Evolutionary conservation across 371 early-diverging fungal species (phyloP).

Genomic region (Furculomyces boomerangus): DNA sequence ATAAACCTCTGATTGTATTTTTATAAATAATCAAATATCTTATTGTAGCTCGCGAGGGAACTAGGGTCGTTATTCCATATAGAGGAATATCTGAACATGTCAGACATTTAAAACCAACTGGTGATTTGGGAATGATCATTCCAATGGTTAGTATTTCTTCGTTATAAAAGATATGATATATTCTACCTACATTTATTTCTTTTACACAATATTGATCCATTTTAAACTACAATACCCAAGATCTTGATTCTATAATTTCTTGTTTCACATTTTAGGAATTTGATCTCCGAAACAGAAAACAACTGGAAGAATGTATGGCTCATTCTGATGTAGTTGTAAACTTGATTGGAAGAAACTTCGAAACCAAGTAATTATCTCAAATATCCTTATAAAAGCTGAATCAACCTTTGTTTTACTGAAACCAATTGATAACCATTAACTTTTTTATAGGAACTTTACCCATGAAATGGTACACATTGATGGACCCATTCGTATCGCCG

Average conservation of each 20-base stretch:
- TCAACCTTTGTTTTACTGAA: background rate
- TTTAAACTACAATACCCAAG: no score
- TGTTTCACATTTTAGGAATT: slow-evolving; percentile 30
- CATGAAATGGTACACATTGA: slow-evolving; percentile 72
- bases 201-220: no score
- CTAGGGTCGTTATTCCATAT: slow-evolving; percentile 80
- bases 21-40: no score
- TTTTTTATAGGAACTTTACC: slow-evolving; percentile 45
- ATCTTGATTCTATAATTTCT: background rate
- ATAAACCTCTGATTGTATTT: no score
- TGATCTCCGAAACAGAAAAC: slow-evolving; percentile 69
- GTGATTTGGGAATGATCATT: slow-evolving; percentile 88
- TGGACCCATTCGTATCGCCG: slow-evolving; percentile 66
- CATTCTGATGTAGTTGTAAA: slow-evolving; percentile 92
- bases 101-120: slow-evolving; percentile 76
- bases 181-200: no score
- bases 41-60: slow-evolving; percentile 42
- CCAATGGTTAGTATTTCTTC: slow-evolving; percentile 27
- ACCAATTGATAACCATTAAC: background rate
- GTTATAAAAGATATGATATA: background rate
- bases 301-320: slow-evolving; percentile 62
- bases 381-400: background rate
- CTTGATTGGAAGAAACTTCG: slow-evolving; percentile 78
- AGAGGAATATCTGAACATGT: slow-evolving; percentile 68
- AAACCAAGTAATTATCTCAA: slow-evolving; percentile 36